Evolutionary conservation across 139 green algal genomes (phyloP), one percentile per base, ranked within the genome.

Genomic region (Klebsormidium nitens): DNA sequence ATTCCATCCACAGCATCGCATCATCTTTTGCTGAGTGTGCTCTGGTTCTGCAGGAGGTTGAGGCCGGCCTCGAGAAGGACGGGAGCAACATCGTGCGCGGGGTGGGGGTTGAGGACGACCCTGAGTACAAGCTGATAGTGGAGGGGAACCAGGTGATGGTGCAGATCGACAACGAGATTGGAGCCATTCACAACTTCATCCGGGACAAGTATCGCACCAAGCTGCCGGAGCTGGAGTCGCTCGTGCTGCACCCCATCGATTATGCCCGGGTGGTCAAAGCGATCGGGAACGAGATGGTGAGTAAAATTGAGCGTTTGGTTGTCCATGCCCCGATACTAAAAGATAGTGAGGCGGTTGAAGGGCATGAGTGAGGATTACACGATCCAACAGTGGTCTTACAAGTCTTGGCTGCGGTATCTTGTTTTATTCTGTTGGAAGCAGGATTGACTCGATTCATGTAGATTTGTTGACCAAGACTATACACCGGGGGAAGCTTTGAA

Each of bases 111-210:
- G 36, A 69, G 61, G 63, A 75, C 29, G 63, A 77, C 23, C 66
- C 70, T 11, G 63, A 79, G 49, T 76, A 81, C 19, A 89, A 85
- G 74, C 80, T 98, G 65, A 86, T 98, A 19, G 87, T 98, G 36
- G 85, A 96, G 38, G 97, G 93, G 83, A 98, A 98, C 81, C 78
- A 87, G 77, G 76, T 98, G 62, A 86, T 86, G 5, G 91, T 97
- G 63, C 92, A 98, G 64, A 93, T 98, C 64, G 93, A 98, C 73
- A 93, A 91, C 69, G 93, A 98, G 70, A 88, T 96, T 29, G 66
- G 64, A 1, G 69, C 88, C 6, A 84, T 97, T 39, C 89, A 97
- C 83, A 90, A 84, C 36, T 81, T 81, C 56, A 78, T 84, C 31
- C 37, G 61, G 14, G 73, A 81, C 65, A 81, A 76, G 63, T 94